Conservation (phyloP, 140 eudicot genomes). For the Senecio squalidus region DNA sequence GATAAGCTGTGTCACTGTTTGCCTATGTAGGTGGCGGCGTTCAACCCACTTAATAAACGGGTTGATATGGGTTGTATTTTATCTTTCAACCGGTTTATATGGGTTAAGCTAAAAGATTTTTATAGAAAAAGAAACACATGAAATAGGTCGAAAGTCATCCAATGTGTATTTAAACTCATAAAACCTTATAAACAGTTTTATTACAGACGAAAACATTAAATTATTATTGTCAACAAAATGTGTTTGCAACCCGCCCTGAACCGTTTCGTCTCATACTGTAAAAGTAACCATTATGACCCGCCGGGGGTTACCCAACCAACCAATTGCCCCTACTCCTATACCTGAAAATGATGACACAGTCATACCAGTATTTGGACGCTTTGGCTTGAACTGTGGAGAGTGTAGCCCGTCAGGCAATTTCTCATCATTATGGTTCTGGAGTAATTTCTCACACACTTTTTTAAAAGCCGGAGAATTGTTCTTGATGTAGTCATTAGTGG, state of each 20-base stretch:
- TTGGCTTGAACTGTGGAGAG: slow-evolving; percentile 37
- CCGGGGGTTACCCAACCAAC: background rate
- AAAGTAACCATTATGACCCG: background rate
- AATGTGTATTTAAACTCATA: background rate
- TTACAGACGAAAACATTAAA: background rate
- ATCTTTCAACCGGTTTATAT: no score
- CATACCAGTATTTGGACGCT: slow-evolving; percentile 23
- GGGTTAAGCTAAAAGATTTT: no score
- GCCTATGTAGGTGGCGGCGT: no score
- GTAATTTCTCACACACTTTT: slow-evolving; percentile 25
- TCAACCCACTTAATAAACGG: no score
- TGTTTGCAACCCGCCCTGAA: background rate
- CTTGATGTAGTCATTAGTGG: slow-evolving; percentile 29
- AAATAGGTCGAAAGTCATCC: no score
- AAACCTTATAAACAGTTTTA: background rate
- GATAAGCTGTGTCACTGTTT: no score
- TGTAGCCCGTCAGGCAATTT: slow-evolving; percentile 9
- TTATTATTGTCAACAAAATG: background rate
- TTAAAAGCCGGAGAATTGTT: slow-evolving; percentile 45
- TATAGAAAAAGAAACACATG: background rate
- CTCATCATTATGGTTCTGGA: slow-evolving; percentile 22
- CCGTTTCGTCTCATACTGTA: background rate
- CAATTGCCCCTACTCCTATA: background rate
- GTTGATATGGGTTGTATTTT: no score
- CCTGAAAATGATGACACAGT: slow-evolving; percentile 9